A percentile compares a stretch with the other conserved stretches of the same genome.
phyloP scores from a whole-genome alignment of 352 stramenopile species.

The Phytophthora citrophthora region DNA sequence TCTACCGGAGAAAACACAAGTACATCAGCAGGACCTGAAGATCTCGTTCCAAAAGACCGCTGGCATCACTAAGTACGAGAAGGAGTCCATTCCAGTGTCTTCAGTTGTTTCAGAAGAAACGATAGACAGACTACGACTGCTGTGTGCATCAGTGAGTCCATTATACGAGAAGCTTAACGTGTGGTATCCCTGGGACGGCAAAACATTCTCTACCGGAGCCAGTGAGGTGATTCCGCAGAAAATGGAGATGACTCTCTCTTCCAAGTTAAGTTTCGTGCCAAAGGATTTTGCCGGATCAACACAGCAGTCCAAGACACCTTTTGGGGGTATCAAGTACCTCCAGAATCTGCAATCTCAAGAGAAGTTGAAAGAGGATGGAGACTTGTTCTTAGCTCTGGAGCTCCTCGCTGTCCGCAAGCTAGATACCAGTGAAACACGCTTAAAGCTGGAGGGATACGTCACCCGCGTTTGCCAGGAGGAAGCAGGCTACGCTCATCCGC shows the following conservation, averaged over 20 bases:
- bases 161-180: constrained; percentile 40
- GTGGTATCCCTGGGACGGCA: constrained; percentile 57
- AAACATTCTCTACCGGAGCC: constrained; percentile 41
- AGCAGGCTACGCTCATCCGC: constrained; percentile 43
- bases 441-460: constrained; percentile 52
- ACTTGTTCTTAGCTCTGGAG: constrained; percentile 68
- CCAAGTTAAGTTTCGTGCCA: constrained; percentile 49
- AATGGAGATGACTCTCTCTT: constrained; percentile 47
- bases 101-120: constrained; percentile 15
- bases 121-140: constrained; percentile 31
- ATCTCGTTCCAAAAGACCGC: constrained; percentile 29
- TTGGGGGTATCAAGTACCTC: constrained; percentile 65
- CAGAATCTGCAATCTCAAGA: constrained; percentile 33
- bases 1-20: constrained; percentile 30
- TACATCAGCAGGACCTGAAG: constrained; percentile 4
- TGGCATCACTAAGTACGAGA: background rate
- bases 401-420: constrained; percentile 55
- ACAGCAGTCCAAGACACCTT: constrained; percentile 36
- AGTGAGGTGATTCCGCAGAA: constrained; percentile 37
- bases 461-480: constrained; percentile 8
- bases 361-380: constrained; percentile 43
- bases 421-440: constrained; percentile 28
- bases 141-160: constrained; percentile 30
- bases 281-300: background rate
- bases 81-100: constrained; percentile 2